phyloP scores from a whole-genome alignment of 768 basidiomycete genomes.

The Coprinellus aureogranulatus region DNA sequence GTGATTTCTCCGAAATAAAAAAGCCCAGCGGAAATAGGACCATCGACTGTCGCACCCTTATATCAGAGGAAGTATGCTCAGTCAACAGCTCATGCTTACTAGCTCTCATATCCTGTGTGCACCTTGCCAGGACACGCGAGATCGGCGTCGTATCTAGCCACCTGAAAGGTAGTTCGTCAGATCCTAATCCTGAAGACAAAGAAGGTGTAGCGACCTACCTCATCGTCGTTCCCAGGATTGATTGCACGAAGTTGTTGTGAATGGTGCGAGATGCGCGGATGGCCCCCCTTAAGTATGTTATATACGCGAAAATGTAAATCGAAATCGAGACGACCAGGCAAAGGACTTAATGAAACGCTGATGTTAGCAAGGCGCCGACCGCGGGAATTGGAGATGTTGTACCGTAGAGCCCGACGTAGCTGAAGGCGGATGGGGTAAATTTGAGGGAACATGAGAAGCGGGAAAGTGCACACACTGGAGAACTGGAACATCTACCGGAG shows the following conservation, averaged over 20 bases:
- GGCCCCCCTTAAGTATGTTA: too few relatives aligned
- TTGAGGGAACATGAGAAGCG: slow-evolving; percentile 4
- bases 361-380: slow-evolving; percentile 8
- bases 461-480: slow-evolving; percentile 36
- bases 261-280: slow-evolving; percentile 53
- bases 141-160: slow-evolving; percentile 43
- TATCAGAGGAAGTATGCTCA: background rate
- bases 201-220: too few relatives aligned
- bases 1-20: slow-evolving; percentile 29
- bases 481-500: slow-evolving; percentile 33
- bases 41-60: too few relatives aligned
- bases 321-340: slow-evolving; percentile 34
- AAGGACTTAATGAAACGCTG: too few relatives aligned
- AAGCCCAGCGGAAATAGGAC: slow-evolving; percentile 27
- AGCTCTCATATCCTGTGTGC: slow-evolving; percentile 59
- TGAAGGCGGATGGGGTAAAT: slow-evolving; percentile 16
- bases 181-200: too few relatives aligned
- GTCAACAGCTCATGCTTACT: slow-evolving; percentile 15
- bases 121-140: slow-evolving; percentile 56
- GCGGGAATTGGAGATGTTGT: background rate
- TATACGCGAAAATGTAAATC: slow-evolving; percentile 44
- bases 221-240: slow-evolving; percentile 58
- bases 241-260: slow-evolving; percentile 47
- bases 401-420: slow-evolving; percentile 47
- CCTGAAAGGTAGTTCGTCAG: slow-evolving; percentile 28